phyloP scores from a whole-genome alignment of 768 basidiomycete genomes.

The Agaricus sinodeliciosus region DNA sequence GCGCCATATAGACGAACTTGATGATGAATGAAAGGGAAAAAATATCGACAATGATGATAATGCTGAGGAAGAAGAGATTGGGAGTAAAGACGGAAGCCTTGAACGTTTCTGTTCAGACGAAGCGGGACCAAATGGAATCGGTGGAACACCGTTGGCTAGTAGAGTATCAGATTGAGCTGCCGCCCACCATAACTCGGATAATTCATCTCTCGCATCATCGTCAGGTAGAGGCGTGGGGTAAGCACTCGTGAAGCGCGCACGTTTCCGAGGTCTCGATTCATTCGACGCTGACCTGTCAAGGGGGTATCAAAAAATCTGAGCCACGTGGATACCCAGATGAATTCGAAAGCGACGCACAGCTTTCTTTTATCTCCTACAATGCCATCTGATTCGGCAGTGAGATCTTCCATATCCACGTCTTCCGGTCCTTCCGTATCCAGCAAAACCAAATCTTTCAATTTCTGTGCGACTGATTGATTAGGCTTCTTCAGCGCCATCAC shows the following conservation, averaged over 20 bases:
- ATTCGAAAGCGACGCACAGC: conserved; percentile 24
- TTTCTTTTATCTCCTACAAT: conserved; percentile 61
- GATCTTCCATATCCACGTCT: conserved; percentile 15
- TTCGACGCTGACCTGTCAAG: conserved; percentile 12
- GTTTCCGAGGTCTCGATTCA: conserved; percentile 51
- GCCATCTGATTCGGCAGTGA: conserved; percentile 22
- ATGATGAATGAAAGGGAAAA: not conserved
- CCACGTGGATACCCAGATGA: not conserved
- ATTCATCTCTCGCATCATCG: conserved; percentile 30
- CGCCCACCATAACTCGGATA: conserved; percentile 68
- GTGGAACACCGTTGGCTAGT: conserved; percentile 58
- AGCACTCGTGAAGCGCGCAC: conserved; percentile 41
- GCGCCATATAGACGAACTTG: not conserved
- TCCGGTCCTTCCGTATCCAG: conserved; percentile 32
- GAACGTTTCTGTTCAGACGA: conserved; percentile 16
- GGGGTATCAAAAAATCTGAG: not conserved
- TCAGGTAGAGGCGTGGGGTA: conserved; percentile 29
- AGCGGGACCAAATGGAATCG: conserved; percentile 37
- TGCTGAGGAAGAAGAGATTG: not conserved
- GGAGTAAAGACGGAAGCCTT: not conserved
- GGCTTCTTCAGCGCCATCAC: conserved; percentile 18
- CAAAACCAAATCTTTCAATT: conserved; percentile 28
- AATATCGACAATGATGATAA: not conserved
- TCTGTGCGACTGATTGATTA: conserved; percentile 18
- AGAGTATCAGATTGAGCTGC: conserved; percentile 57